Base-by-base conservation (phyloP, 495 filamentous ascomycete genomes). In the Penicillium manginii region DNA sequence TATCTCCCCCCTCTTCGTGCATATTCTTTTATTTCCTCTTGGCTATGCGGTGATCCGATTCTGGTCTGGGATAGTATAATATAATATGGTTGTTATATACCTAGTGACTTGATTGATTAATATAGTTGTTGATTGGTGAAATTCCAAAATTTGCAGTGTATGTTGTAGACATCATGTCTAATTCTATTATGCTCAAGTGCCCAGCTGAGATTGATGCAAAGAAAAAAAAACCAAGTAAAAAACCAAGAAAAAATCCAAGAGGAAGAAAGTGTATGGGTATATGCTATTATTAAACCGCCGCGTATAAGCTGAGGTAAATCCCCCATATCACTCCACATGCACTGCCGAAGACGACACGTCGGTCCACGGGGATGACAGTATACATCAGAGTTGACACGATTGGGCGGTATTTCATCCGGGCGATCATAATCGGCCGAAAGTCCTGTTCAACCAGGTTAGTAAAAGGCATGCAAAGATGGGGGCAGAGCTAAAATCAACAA, bases 241-340 rank as follows among this genome's bases (percentile, higher is more conserved):
- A 54, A 19, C 52, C 35, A 40, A 23, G 42, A 49, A 35, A 58
- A 50, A 47, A n/a, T n/a, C 55, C 10, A 47, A 18, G 46, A 50
- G 29, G 23, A 50, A 43, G 40, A 2, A 4, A 18, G 17, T 0
- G 12, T 37, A 1, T 29, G 15, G 35, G 35, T 39, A n/a, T 14
- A n/a, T 9, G 15, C 15, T n/a, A 39, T n/a, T 2, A 39, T n/a
- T 69, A 79, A 52, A 79, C 76, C 48, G 58, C 75, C 3, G 86
- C 80, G 61, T 86, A 73, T 61, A 94, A 70, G 66, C 91, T 93
- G 71, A 97, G 77, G 76, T 92, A 97, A 49, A 96, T 72, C 1
- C 90, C 90, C 94, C 94, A 98, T 21, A 80, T 86, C 45, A 98
- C 66, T 2, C 93, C 92, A 26, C 92, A 90, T 52, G 91, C 71